A percentile compares a stretch with the other conserved stretches of the same genome.
phyloP scores from a whole-genome alignment of 1,139 yeast species.

The Yamadazyma trypodendri region DNA sequence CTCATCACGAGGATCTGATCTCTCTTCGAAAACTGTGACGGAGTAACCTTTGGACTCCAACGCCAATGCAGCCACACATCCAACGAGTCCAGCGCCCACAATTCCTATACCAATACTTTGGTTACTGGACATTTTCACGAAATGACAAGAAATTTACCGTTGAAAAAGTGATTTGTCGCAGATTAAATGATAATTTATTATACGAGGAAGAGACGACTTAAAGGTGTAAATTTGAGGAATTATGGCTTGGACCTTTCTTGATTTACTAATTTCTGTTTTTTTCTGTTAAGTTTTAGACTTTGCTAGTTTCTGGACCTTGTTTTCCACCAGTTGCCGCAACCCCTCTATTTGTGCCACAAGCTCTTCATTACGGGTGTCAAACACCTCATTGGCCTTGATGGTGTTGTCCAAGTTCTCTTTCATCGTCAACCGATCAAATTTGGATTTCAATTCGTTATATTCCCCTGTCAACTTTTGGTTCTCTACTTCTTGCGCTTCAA shows the following conservation, averaged over 20 bases:
- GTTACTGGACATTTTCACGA: background rate
- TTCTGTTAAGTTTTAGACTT: too few relatives aligned
- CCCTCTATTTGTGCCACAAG: conserved; percentile 33
- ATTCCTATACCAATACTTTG: conserved; percentile 39
- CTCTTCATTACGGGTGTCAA: conserved; percentile 37
- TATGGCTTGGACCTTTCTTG: too few relatives aligned
- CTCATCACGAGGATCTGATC: conserved; percentile 37
- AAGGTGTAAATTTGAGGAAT: too few relatives aligned
- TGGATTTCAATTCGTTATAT: conserved; percentile 24
- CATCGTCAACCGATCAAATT: conserved; percentile 43
- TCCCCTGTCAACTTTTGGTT: conserved; percentile 20
- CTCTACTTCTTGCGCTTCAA: conserved; percentile 24
- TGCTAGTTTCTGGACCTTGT: conserved; percentile 20
- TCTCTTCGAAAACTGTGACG: conserved; percentile 68
- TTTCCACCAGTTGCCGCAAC: conserved; percentile 19
- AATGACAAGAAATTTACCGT: too few relatives aligned
- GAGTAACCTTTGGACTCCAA: conserved; percentile 69
- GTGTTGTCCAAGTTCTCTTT: conserved; percentile 46
- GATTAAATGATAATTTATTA: too few relatives aligned
- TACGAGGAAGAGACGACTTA: too few relatives aligned
- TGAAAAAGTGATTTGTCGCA: too few relatives aligned
- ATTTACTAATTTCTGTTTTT: too few relatives aligned
- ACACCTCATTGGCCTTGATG: conserved; percentile 45
- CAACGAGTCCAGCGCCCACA: conserved; percentile 88
- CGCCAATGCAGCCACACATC: conserved; percentile 82